Base-by-base conservation (phyloP, 2,329 filamentous ascomycete species). In the Epichloe gansuensis region DNA sequence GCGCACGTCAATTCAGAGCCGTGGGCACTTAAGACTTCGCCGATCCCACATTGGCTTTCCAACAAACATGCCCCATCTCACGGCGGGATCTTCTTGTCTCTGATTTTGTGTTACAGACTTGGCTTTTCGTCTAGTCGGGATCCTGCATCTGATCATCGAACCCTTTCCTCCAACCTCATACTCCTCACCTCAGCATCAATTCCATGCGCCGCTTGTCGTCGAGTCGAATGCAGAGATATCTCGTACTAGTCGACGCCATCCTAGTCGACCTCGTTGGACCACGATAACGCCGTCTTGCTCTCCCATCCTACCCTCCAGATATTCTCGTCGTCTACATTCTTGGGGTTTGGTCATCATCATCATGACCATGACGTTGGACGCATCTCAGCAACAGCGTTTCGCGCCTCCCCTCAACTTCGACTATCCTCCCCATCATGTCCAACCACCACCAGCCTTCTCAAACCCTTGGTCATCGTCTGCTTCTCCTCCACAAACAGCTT, bases 281-380 rank as follows among this genome's bases (percentile, higher is more conserved):
- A 42, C 8, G 21, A 43, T 4, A 31, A 31, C 28, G 28, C 28
- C 1, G 4, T 31, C 28, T 31, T 31, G 28, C 28, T 9, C 28
- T 31, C 28, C 9, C 28, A 11, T 31, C 3, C 8, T 1, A 4
- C 28, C 8, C 3, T 31, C 0, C 28, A 31, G 28, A 15, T 23
- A 46, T 23, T 7, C 6, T 47, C 23, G 3, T 42, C 23, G 41
- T 41, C 42, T 13, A 13, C 3, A 6, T n/a, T 21, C 12, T 46
- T 43, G 53, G 13, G 54, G 4, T 45, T 15, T 31, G 4, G 4
- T 9, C 3, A 31, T 35, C 57, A 64, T 60, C 73, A 82, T 70
- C 70, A 95, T 95, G 90, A 93, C 89, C 74, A 95, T 95, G 89
- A 88, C 91, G 70, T 82, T 95, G 75, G 89, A 95, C 74, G 82